phyloP scores from a whole-genome alignment of 2,329 filamentous ascomycete genomes.

The Colletotrichum simmondsii region DNA sequence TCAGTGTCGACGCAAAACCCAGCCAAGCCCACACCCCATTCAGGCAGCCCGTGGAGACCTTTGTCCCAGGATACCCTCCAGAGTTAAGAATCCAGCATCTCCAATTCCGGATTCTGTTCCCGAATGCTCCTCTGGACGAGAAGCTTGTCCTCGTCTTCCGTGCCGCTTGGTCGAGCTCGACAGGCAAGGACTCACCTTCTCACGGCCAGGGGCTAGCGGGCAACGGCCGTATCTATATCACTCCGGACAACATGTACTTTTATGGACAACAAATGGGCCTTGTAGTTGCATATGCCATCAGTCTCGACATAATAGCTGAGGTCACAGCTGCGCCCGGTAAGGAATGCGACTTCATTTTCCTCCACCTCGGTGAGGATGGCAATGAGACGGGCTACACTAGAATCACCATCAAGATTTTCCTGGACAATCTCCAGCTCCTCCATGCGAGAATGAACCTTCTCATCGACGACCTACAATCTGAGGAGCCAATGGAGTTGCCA shows the following conservation, averaged over 20 bases:
- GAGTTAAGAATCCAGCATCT: constrained; percentile 88
- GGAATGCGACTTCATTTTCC: constrained; percentile 91
- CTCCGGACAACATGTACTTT: constrained; percentile 89
- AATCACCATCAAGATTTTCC: constrained; percentile 90
- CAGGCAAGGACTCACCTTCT: constrained; percentile 52
- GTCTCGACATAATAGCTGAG: constrained; percentile 82
- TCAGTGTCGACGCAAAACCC: constrained; percentile 53
- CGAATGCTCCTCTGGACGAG: constrained; percentile 79
- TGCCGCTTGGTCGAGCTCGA: constrained; percentile 79
- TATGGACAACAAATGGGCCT: constrained; percentile 96
- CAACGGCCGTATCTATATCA: constrained; percentile 86
- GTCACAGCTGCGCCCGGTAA: constrained; percentile 90
- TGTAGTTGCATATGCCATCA: constrained; percentile 83
- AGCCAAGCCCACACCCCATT: constrained; percentile 39
- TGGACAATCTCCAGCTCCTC: constrained; percentile 86
- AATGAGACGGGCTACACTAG: constrained; percentile 74
- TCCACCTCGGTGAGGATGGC: constrained; percentile 76
- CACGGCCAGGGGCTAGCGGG: constrained; percentile 65
- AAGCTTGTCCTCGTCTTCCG: constrained; percentile 92
- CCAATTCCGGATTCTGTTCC: constrained; percentile 93
- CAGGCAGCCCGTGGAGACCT: constrained; percentile 61
- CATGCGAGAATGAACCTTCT: constrained; percentile 87
- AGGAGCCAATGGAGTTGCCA: constrained; percentile 75
- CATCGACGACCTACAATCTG: constrained; percentile 81
- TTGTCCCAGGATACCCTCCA: constrained; percentile 81